These are phyloP conservation scores for Microthyrium microscopicum DNA, from an alignment of 2,329 filamentous ascomycete genomes.

Conservation along the genomic window DNA sequence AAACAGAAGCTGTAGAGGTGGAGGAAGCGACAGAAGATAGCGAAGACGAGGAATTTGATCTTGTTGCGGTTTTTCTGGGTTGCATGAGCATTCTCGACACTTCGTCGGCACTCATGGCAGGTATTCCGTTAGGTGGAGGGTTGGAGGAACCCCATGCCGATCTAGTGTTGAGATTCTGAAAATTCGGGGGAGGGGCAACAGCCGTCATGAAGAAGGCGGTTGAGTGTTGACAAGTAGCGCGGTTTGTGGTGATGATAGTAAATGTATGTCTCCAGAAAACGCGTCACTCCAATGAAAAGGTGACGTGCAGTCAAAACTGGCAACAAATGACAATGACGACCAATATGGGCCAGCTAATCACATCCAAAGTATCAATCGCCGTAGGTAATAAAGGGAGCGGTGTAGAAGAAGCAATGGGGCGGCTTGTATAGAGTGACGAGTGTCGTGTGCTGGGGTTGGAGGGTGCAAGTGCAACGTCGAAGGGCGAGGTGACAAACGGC, in stretches of 20 bases:
- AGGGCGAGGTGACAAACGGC: background rate
- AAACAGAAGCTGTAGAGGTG: conserved; percentile 47
- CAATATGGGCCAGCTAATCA: no score
- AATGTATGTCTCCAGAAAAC: background rate
- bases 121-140: conserved; percentile 41
- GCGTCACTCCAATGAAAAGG: no score
- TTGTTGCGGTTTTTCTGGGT: conserved; percentile 73
- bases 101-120: conserved; percentile 70
- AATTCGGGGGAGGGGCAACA: conserved; percentile 46
- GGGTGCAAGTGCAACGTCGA: background rate
- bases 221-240: no score
- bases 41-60: conserved; percentile 83
- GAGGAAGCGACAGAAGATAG: conserved; percentile 47
- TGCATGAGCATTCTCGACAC: conserved; percentile 74
- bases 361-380: background rate
- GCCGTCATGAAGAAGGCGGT: conserved; percentile 46
- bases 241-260: background rate
- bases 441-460: background rate
- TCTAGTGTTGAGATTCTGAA: conserved; percentile 43
- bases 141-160: conserved; percentile 45
- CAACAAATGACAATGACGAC: no score
- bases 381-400: background rate
- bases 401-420: background rate
- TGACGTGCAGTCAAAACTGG: no score
- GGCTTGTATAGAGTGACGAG: background rate